These are phyloP conservation scores for Cladorrhinum sp. DNA, from an alignment of 2,329 filamentous ascomycete species.

Conservation along the genomic window DNA sequence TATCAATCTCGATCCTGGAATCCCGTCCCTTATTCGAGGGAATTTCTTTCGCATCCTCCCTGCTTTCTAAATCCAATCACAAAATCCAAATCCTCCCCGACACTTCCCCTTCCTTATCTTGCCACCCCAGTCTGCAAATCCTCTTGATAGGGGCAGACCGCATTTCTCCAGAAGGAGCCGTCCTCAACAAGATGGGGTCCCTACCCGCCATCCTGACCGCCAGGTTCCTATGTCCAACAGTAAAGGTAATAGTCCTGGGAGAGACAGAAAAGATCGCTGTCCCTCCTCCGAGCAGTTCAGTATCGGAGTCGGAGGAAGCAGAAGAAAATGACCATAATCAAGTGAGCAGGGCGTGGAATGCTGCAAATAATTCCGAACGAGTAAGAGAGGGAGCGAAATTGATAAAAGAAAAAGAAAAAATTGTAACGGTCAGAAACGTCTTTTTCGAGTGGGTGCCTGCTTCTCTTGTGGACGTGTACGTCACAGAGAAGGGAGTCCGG, in stretches of 20 bases:
- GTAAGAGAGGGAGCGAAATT: conserved; percentile 25
- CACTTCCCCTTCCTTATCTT: conserved; percentile 55
- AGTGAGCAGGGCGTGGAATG: conserved; percentile 47
- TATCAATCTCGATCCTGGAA: conserved; percentile 57
- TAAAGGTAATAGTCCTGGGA: conserved; percentile 53
- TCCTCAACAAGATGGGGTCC: conserved; percentile 67
- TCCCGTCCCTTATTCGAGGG: conserved; percentile 67
- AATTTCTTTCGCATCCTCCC: conserved; percentile 49
- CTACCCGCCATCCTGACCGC: conserved; percentile 56
- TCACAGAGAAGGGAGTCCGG: conserved; percentile 52
- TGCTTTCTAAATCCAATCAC: conserved; percentile 33
- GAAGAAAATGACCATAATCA: conserved; percentile 54
- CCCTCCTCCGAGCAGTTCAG: conserved; percentile 39
- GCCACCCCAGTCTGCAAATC: conserved; percentile 46
- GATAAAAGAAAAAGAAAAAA: conserved; percentile 3
- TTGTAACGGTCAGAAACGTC: conserved; percentile 44
- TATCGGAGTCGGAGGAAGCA: conserved; percentile 46
- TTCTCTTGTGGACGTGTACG: conserved; percentile 49
- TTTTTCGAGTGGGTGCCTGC: conserved; percentile 61
- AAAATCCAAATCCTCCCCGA: conserved; percentile 56
- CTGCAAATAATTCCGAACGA: conserved; percentile 25
- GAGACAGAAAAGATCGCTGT: conserved; percentile 64
- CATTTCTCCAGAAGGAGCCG: conserved; percentile 54
- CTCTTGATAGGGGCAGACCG: conserved; percentile 64
- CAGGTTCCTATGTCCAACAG: conserved; percentile 44